Percentiles rank a stretch among this genome's conserved stretches.
These are phyloP conservation scores for Calonectria multiphialidica DNA, from an alignment of 2,329 filamentous ascomycete genomes.

Conservation along the genomic window DNA sequence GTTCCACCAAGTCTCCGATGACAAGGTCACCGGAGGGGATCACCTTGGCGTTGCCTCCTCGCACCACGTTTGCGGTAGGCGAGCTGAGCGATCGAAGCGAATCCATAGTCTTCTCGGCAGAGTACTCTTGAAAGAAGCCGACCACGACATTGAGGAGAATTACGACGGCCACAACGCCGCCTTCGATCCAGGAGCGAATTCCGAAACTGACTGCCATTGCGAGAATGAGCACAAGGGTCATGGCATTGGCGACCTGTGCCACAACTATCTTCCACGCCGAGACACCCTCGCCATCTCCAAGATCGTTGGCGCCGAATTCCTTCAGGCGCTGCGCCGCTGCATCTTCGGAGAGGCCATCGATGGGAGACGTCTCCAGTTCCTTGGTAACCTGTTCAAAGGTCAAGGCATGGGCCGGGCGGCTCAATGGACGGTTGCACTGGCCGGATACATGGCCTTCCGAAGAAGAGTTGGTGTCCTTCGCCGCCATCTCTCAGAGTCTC, in stretches of 20 bases:
- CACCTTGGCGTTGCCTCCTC: constrained; percentile 54
- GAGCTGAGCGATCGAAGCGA: constrained; percentile 59
- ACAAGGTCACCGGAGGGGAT: constrained; percentile 61
- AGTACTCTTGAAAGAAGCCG: constrained; percentile 59
- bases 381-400: constrained; percentile 59
- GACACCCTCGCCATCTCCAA: constrained; percentile 61
- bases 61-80: constrained; percentile 58
- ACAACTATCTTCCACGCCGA: constrained; percentile 70
- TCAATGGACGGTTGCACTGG: constrained; percentile 55
- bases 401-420: constrained; percentile 69
- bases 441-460: constrained; percentile 45
- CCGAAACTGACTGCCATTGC: constrained; percentile 70
- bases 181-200: constrained; percentile 71
- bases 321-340: constrained; percentile 65
- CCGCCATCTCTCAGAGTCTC: too few relatives aligned
- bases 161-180: constrained; percentile 70
- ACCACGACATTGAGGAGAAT: constrained; percentile 70
- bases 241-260: constrained; percentile 75
- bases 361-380: constrained; percentile 64
- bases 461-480: too few relatives aligned
- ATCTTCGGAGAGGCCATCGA: constrained; percentile 64
- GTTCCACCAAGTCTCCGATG: constrained; percentile 67
- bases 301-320: constrained; percentile 69
- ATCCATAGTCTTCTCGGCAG: constrained; percentile 63
- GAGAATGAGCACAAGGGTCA: constrained; percentile 69